Conservation (phyloP, 2,329 filamentous ascomycete species). For the Thyridium curvatum region DNA sequence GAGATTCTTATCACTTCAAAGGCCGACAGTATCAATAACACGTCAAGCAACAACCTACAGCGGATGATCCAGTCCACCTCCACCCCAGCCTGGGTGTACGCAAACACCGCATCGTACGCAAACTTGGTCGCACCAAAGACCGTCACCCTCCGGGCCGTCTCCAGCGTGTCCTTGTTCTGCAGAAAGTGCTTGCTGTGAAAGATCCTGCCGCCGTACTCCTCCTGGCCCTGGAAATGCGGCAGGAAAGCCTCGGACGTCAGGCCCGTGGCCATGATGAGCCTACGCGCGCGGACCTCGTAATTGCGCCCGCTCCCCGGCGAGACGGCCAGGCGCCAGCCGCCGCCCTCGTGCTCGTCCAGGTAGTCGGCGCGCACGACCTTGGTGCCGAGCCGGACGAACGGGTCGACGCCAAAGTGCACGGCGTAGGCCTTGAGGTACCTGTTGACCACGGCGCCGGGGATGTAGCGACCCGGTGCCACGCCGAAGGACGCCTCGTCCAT, state of each 20-base stretch:
- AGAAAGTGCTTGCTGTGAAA: slow-evolving; percentile 45
- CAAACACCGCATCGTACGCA: slow-evolving; percentile 59
- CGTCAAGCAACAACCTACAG: no score
- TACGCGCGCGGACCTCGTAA: slow-evolving; percentile 29
- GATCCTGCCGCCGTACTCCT: slow-evolving; percentile 35
- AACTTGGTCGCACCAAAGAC: slow-evolving; percentile 60
- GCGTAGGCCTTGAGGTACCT: slow-evolving; percentile 40
- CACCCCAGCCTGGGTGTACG: slow-evolving; percentile 48
- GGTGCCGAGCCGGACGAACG: slow-evolving; percentile 30
- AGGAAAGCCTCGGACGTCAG: slow-evolving; percentile 43
- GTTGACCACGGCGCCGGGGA: slow-evolving; percentile 39
- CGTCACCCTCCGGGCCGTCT: slow-evolving; percentile 30
- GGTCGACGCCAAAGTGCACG: slow-evolving; percentile 31
- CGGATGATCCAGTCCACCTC: slow-evolving; percentile 56
- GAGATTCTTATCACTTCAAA: no score
- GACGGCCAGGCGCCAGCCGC: slow-evolving; percentile 1
- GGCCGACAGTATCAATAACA: no score
- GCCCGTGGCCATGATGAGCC: slow-evolving; percentile 49
- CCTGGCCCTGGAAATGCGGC: slow-evolving; percentile 39
- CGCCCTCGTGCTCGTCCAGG: slow-evolving; percentile 10
- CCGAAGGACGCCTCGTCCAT: slow-evolving; percentile 52
- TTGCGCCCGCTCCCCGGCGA: neutral
- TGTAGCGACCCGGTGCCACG: slow-evolving; percentile 36
- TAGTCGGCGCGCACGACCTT: slow-evolving; percentile 37
- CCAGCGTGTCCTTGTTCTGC: slow-evolving; percentile 30